These are phyloP conservation scores for Suillus lakei DNA, from an alignment of 768 basidiomycete genomes.

Conservation along the genomic window DNA sequence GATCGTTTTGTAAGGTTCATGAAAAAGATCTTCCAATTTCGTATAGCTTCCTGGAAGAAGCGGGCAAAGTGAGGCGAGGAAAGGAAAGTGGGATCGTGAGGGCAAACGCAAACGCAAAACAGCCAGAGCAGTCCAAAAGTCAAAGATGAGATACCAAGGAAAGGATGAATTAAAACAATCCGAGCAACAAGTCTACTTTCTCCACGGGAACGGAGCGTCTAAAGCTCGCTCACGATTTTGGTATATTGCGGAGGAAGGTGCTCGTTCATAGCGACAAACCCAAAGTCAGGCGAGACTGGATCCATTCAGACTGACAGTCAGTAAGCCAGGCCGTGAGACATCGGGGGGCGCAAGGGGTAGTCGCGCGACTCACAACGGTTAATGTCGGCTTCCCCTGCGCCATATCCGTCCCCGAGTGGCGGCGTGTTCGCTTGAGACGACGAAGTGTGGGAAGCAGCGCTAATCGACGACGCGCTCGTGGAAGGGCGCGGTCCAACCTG, in stretches of 20 bases:
- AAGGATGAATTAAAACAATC: conserved; percentile 31
- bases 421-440: conserved; percentile 85
- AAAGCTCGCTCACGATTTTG: conserved; percentile 60
- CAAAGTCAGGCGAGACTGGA: conserved; percentile 84
- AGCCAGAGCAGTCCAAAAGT: conserved; percentile 31
- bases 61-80: conserved; percentile 23
- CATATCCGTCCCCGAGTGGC: conserved; percentile 67
- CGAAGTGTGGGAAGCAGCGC: conserved; percentile 75
- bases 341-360: conserved; percentile 20
- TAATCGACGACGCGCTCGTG: conserved; percentile 72
- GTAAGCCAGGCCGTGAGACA: conserved; percentile 48
- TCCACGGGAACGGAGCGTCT: conserved; percentile 29
- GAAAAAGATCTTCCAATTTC: conserved; percentile 41
- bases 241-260: conserved; percentile 68
- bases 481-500: conserved; percentile 63
- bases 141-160: conserved; percentile 30
- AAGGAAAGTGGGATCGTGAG: conserved; percentile 40
- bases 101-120: conserved; percentile 30
- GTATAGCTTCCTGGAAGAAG: conserved; percentile 36
- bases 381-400: conserved; percentile 73
- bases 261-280: conserved; percentile 82
- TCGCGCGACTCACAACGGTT: conserved; percentile 73
- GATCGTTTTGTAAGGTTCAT: conserved; percentile 38
- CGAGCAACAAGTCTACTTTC: conserved; percentile 35
- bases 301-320: conserved; percentile 47